phyloP scores from a whole-genome alignment of 2,329 filamentous ascomycete species.

The Tolypocladium pustulatum region DNA sequence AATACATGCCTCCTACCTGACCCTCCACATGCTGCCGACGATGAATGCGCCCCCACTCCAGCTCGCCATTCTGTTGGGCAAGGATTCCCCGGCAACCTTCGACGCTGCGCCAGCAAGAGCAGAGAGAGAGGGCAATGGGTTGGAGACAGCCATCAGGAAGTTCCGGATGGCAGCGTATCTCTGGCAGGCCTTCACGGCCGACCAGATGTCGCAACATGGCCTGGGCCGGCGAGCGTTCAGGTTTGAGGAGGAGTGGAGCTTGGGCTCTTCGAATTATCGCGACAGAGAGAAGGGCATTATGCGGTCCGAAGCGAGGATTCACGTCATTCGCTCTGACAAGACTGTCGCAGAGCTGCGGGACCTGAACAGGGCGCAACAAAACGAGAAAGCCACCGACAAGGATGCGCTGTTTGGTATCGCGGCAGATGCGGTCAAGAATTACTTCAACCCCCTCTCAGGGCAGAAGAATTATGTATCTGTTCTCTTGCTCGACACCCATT shows the following conservation, averaged over 20 bases:
- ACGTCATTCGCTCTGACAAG: slow-evolving; percentile 72
- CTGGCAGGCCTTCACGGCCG: slow-evolving; percentile 94
- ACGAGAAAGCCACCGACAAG: slow-evolving; percentile 56
- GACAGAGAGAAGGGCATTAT: slow-evolving; percentile 63
- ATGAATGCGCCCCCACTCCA: slow-evolving; percentile 75
- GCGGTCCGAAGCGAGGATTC: slow-evolving; percentile 84
- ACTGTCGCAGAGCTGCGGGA: slow-evolving; percentile 77
- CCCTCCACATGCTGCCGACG: slow-evolving; percentile 76
- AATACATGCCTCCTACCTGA: slow-evolving; percentile 69
- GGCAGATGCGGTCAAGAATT: slow-evolving; percentile 61
- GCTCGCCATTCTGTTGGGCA: slow-evolving; percentile 76
- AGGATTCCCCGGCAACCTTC: slow-evolving; percentile 78
- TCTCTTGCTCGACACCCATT: slow-evolving; percentile 78
- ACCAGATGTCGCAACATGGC: slow-evolving; percentile 88
- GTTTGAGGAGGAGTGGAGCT: slow-evolving; percentile 92
- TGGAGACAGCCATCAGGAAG: slow-evolving; percentile 76
- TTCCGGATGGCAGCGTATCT: slow-evolving; percentile 92
- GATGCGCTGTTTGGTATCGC: slow-evolving; percentile 70
- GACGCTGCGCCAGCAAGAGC: slow-evolving; percentile 69
- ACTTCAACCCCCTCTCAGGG: slow-evolving; percentile 64
- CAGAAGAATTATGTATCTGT: slow-evolving; percentile 86
- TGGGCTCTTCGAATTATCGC: slow-evolving; percentile 65
- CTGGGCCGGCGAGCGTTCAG: slow-evolving; percentile 79
- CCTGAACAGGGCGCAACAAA: slow-evolving; percentile 68
- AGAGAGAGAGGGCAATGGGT: slow-evolving; percentile 69